Evolutionary conservation across 768 basidiomycete genomes (phyloP), one percentile per base, ranked within the genome.

Genomic region (Xanthoconium purpureum): DNA sequence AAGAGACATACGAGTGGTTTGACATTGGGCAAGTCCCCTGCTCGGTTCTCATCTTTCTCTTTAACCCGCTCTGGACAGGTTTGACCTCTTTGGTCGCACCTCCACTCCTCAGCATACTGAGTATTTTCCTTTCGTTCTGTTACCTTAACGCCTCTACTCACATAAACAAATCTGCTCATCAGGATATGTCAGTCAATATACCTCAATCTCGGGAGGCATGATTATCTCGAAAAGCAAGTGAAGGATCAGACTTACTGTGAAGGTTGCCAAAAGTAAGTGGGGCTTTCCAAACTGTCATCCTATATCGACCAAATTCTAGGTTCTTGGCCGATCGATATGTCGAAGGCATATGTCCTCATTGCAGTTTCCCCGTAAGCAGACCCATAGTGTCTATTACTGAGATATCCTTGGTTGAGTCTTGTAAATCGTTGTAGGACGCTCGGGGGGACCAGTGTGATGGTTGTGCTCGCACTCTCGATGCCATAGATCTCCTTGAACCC

Each of bases 381-480:
- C 4, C 13, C 28, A 24, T 43, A 7, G 24, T 66, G 13, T 14
- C 24, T 20, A 10, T 30, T 45, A 18, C 28, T 24, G 50, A 50
- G 51, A 38, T 35, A 36, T 17, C 24, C 1, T 37, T 30, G 14
- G 56, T 24, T 7, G 42, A 44, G 59, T 29, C 8, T 38, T 45
- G 18, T 54, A 93, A 88, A 96, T 97, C 65, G 97, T 38, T 45
- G 18, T 54, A 93, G 89, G 97, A 98, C 65, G 97, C 96, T 35
- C 89, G 97, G 36, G 97, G 97, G 9, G 97, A 99, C 71, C 97
- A 99, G 76, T 99, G 97, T 72, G 97, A 99, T 72, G 79, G 85
- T 52, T 99, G 97, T 71, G 85, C 88, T 44, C 82, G 91, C 52
- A 98, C 97, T 3, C 82, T 97, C 43, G 93, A 98, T 60, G 93